Conservation (phyloP, 768 basidiomycete species). For the Filobasidium floriforme region DNA sequence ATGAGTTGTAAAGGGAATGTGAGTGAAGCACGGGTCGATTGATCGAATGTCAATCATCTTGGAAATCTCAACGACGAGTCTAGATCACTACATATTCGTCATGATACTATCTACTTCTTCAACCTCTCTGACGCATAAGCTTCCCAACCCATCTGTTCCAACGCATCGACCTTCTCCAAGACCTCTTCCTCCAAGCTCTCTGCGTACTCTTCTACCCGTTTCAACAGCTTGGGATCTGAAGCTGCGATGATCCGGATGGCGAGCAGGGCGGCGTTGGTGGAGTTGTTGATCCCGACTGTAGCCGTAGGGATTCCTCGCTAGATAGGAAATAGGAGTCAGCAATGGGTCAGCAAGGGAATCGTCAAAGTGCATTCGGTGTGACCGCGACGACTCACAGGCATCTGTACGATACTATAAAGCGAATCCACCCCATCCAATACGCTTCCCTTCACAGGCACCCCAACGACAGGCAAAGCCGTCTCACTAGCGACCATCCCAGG, state of each 20-base stretch:
- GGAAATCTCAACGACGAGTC: background rate
- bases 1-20: too few species aligned
- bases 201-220: slow-evolving; percentile 68
- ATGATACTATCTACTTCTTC: slow-evolving; percentile 34
- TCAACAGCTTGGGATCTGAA: slow-evolving; percentile 59
- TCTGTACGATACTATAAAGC: slow-evolving; percentile 95
- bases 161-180: slow-evolving; percentile 63
- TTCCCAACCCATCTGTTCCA: slow-evolving; percentile 80
- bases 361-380: slow-evolving; percentile 1
- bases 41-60: too few species aligned
- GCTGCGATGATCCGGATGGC: slow-evolving; percentile 78
- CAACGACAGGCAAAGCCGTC: slow-evolving; percentile 85
- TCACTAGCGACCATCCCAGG: slow-evolving; percentile 98
- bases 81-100: background rate
- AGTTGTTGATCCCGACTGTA: slow-evolving; percentile 93
- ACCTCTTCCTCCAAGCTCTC: slow-evolving; percentile 66
- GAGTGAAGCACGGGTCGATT: too few species aligned
- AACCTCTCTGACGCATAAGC: slow-evolving; percentile 53
- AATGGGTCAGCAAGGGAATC: background rate
- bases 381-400: slow-evolving; percentile 65
- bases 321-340: slow-evolving; percentile 11
- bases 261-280: slow-evolving; percentile 83
- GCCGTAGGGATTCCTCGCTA: slow-evolving; percentile 95
- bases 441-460: slow-evolving; percentile 94
- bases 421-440: slow-evolving; percentile 91